phyloP scores from a whole-genome alignment of 495 filamentous ascomycete genomes.

The Tuber indicum region DNA sequence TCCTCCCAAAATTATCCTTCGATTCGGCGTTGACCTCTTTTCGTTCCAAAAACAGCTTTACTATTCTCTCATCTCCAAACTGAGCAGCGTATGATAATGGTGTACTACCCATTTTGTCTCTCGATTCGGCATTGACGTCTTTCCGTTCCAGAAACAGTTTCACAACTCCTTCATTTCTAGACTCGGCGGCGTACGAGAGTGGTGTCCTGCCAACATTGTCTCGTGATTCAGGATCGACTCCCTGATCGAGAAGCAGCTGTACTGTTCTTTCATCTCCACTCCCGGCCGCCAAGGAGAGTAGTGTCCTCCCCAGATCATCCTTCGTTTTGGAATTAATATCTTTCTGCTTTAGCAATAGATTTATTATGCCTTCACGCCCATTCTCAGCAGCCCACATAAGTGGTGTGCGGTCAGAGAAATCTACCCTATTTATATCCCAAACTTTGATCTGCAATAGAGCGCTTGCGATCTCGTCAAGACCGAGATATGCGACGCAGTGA shows the following conservation, averaged over 20 bases:
- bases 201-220: slow-evolving; percentile 41
- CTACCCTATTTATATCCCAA: neutral
- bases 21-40: slow-evolving; percentile 19
- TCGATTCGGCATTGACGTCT: neutral
- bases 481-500: neutral
- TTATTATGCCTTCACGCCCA: slow-evolving; percentile 37
- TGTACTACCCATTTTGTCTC: slow-evolving; percentile 9
- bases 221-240: slow-evolving; percentile 14
- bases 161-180: slow-evolving; percentile 10
- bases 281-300: slow-evolving; percentile 44
- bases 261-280: slow-evolving; percentile 44
- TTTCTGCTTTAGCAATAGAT: slow-evolving; percentile 30
- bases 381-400: slow-evolving; percentile 24
- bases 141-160: neutral
- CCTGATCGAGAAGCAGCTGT: neutral
- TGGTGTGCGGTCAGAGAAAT: slow-evolving; percentile 19
- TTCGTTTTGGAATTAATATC: slow-evolving; percentile 15
- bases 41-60: slow-evolving; percentile 32
- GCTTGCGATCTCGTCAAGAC: neutral
- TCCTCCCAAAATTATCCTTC: slow-evolving; percentile 34
- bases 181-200: slow-evolving; percentile 44
- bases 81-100: slow-evolving; percentile 39
- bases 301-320: slow-evolving; percentile 36
- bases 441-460: neutral
- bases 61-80: slow-evolving; percentile 28